phyloP scores from a whole-genome alignment of 1,139 yeast species.

The Nakaseomyces nivariensis region DNA sequence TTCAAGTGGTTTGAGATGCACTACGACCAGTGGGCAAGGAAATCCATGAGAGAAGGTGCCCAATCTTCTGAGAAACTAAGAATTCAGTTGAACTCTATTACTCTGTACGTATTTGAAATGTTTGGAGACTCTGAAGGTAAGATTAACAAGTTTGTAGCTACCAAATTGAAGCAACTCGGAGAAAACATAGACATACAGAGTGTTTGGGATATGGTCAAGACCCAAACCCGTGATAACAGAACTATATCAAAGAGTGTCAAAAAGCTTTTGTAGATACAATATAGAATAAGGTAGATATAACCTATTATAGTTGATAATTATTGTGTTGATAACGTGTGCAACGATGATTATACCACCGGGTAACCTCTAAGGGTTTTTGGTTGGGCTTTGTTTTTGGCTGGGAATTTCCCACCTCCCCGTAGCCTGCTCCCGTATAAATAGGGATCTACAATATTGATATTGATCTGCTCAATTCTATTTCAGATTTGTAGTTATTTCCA shows the following conservation, averaged over 20 bases:
- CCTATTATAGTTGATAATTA: no score
- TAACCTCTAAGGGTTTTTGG: no score
- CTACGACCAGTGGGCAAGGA: constrained; percentile 42
- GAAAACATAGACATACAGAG: constrained; percentile 8
- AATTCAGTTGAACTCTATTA: constrained; percentile 35
- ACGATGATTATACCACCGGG: no score
- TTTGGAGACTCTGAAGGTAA: constrained; percentile 30
- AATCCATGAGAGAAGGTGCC: constrained; percentile 38
- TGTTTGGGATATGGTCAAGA: constrained; percentile 13
- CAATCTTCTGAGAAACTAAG: constrained; percentile 32
- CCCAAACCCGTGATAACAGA: background rate
- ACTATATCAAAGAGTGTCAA: background rate
- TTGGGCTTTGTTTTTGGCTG: no score
- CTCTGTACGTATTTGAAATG: constrained; percentile 37
- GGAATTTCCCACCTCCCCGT: no score
- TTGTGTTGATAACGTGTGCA: no score
- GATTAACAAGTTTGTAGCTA: constrained; percentile 30
- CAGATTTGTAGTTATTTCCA: no score
- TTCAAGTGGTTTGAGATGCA: constrained; percentile 50
- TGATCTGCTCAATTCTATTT: no score
- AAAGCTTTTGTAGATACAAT: background rate
- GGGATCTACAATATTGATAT: no score
- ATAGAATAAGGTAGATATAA: no score
- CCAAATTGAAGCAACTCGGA: constrained; percentile 24
- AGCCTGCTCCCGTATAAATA: no score